Conservation (phyloP, 83 land plant genomes). For the Thuja plicata region DNA sequence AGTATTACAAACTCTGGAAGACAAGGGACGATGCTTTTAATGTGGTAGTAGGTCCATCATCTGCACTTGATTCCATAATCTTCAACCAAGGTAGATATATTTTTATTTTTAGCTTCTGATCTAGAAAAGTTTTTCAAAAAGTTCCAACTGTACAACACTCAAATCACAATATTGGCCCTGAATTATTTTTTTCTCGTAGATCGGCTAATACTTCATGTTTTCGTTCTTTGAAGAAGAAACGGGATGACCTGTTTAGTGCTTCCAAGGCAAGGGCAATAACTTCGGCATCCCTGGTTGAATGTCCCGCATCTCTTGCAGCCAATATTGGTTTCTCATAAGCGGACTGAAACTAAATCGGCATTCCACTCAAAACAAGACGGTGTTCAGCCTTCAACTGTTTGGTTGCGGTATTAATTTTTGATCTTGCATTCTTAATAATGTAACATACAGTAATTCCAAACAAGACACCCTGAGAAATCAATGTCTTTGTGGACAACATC, state of each 20-base stretch:
- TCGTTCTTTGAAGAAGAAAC: conserved; percentile 89
- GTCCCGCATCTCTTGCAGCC: conserved; percentile 90
- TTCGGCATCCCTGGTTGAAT: conserved; percentile 96
- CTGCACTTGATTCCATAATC: conserved; percentile 37
- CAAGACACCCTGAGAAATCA: conserved; percentile 63
- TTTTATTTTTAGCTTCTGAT: conserved; percentile 76
- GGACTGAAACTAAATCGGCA: conserved; percentile 69
- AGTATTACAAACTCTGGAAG: conserved; percentile 96
- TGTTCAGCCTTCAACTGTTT: too few relatives aligned
- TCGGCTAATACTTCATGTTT: conserved; percentile 98
- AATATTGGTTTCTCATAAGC: conserved; percentile 88
- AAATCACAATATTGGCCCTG: conserved; percentile 97
- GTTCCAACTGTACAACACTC: conserved; percentile 80
- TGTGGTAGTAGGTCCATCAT: conserved; percentile 33
- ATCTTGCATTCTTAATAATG: too few relatives aligned
- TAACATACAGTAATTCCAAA: too few relatives aligned
- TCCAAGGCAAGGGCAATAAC: conserved; percentile 98
- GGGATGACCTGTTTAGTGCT: conserved; percentile 99
- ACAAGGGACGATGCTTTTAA: conserved; percentile 80
- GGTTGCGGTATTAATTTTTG: too few relatives aligned
- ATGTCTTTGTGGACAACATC: conserved; percentile 92
- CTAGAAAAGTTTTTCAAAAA: conserved; percentile 89
- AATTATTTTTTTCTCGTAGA: conserved; percentile 91
- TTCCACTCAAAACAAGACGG: too few relatives aligned
- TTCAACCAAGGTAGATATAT: conserved; percentile 61